Conservation (phyloP, 805 yeast species). For the Candida tammaniensis region DNA sequence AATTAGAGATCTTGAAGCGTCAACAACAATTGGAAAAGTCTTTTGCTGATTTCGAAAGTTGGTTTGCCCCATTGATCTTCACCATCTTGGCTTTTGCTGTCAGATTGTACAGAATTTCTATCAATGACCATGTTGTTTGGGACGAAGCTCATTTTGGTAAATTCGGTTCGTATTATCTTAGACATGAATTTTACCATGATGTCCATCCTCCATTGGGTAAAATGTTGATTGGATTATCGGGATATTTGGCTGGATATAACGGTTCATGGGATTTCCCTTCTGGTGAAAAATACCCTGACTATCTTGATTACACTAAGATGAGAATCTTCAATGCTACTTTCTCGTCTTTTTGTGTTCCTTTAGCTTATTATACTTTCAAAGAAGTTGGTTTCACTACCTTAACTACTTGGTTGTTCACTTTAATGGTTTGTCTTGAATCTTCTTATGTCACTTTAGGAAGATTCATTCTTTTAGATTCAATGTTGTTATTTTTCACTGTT, state of each 20-base stretch:
- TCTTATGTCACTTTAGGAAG: conserved; percentile 69
- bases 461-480: conserved; percentile 74
- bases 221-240: conserved; percentile 75
- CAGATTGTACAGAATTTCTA: conserved; percentile 58
- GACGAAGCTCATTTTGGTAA: conserved; percentile 91
- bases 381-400: conserved; percentile 49
- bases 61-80: conserved; percentile 57
- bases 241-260: conserved; percentile 78
- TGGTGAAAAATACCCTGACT: conserved; percentile 62
- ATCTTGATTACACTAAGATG: conserved; percentile 61
- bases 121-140: conserved; percentile 68
- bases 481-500: conserved; percentile 72
- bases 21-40: conserved; percentile 27
- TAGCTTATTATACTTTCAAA: conserved; percentile 68
- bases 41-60: conserved; percentile 31
- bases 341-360: conserved; percentile 63
- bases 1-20: conserved; percentile 23
- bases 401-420: conserved; percentile 58
- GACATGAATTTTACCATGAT: conserved; percentile 80
- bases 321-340: conserved; percentile 69
- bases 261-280: conserved; percentile 73
- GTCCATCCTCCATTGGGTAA: conserved; percentile 89
- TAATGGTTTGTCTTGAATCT: conserved; percentile 65
- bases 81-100: conserved; percentile 68
- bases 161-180: conserved; percentile 76